Evolutionary conservation across 306 rosid genomes (phyloP).

Genomic region (Nissolia schottii): DNA sequence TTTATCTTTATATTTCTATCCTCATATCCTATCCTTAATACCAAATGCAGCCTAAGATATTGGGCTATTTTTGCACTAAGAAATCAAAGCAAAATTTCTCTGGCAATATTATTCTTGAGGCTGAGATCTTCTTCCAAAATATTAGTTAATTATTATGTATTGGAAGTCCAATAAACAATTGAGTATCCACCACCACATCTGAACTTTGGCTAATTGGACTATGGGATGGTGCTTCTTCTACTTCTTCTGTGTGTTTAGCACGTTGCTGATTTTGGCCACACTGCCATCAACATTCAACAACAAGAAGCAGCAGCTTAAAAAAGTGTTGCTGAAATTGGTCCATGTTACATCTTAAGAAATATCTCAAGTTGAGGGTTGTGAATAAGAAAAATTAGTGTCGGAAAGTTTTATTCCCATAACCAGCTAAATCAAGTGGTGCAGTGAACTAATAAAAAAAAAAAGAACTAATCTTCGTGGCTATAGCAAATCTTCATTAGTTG

Average conservation of each 20-base stretch:
- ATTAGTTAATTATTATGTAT: too few relatives aligned
- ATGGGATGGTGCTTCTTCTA: neutral
- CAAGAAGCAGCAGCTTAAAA: neutral
- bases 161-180: conserved; percentile 43
- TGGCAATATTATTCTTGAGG: neutral
- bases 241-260: neutral
- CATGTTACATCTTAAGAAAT: too few relatives aligned
- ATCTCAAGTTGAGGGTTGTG: too few relatives aligned
- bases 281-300: neutral
- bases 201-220: conserved; percentile 15
- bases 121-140: neutral
- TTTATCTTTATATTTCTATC: too few relatives aligned
- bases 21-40: too few relatives aligned
- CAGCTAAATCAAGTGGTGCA: too few relatives aligned
- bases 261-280: neutral
- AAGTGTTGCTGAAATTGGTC: neutral
- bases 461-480: neutral
- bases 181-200: conserved; percentile 37
- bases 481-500: neutral
- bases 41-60: neutral
- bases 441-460: too few relatives aligned
- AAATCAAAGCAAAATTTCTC: neutral
- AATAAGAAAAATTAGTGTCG: too few relatives aligned
- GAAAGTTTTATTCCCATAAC: too few relatives aligned
- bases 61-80: neutral